Percentiles rank a stretch among this genome's conserved stretches.
These are phyloP conservation scores for Manihot esculenta DNA, from an alignment of 441 rosid genomes.

Conservation along the genomic window DNA sequence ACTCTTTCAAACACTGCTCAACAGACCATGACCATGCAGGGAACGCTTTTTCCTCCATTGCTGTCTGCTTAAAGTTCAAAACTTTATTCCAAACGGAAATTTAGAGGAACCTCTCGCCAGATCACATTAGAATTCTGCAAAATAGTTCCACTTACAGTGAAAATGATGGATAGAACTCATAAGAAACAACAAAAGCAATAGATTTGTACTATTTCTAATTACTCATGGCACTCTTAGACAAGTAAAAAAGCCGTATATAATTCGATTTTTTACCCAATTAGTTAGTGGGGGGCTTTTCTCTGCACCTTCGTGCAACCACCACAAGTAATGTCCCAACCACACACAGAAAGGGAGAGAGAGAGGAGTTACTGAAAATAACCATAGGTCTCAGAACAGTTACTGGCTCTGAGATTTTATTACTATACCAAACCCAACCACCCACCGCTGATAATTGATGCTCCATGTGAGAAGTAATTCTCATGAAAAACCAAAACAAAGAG, in stretches of 20 bases:
- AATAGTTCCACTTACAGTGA: conserved; percentile 10
- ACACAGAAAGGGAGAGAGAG: not conserved
- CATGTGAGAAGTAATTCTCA: not conserved
- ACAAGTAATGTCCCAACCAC: not conserved
- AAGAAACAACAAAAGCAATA: not conserved
- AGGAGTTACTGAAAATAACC: conserved; percentile 5
- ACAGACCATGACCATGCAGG: conserved; percentile 76
- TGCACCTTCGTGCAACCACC: not conserved
- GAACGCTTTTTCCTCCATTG: conserved; percentile 64
- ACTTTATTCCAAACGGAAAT: conserved; percentile 19
- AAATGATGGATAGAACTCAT: not conserved
- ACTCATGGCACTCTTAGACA: not conserved
- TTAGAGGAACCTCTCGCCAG: conserved; percentile 2
- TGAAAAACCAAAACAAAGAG: not conserved
- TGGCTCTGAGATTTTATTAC: not conserved
- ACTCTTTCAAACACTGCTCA: conserved; percentile 67
- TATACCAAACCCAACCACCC: conserved; percentile 13
- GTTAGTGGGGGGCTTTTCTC: not conserved
- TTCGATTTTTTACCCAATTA: not conserved
- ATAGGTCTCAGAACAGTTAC: not conserved
- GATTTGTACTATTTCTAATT: not conserved
- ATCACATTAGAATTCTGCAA: conserved; percentile 22
- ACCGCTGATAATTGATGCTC: not conserved
- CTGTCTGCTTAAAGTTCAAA: conserved; percentile 19
- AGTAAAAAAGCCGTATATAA: not conserved